A percentile compares a stretch with the other conserved stretches of the same genome.
These are phyloP conservation scores for Licmophora abbreviata DNA, from an alignment of 108 stramenopile genomes.

Conservation along the genomic window DNA sequence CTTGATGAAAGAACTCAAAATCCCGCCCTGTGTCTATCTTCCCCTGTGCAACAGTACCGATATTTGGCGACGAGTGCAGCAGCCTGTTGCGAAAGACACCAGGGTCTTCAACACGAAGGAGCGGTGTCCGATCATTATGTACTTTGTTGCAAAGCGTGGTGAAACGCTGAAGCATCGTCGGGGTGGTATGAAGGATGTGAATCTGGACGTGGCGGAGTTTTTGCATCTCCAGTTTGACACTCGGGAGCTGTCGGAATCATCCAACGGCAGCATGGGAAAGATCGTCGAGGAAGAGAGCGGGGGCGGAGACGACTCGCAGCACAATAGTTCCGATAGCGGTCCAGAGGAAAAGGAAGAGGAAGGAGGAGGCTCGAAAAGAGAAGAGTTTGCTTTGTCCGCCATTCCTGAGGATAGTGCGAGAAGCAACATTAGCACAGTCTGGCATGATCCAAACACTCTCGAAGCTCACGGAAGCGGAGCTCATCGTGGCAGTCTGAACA, in stretches of 20 bases:
- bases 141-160: constrained; percentile 80
- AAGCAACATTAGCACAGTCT: constrained; percentile 2
- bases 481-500: constrained; percentile 28
- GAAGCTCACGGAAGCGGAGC: constrained; percentile 20
- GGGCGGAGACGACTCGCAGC: constrained; percentile 4
- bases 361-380: too few relatives aligned
- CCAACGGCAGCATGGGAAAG: constrained; percentile 3
- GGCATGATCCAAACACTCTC: constrained; percentile 14
- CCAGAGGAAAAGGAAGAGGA: constrained; percentile 8
- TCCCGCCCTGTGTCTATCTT: constrained; percentile 86
- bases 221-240: constrained; percentile 80
- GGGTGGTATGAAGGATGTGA: constrained; percentile 49
- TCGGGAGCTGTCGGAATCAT: constrained; percentile 28
- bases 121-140: constrained; percentile 91
- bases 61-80: constrained; percentile 72
- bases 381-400: too few relatives aligned
- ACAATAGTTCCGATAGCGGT: constrained; percentile 1
- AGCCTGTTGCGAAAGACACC: constrained; percentile 73
- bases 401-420: constrained; percentile 15
- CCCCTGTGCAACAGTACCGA: constrained; percentile 90
- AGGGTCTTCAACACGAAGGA: constrained; percentile 95
- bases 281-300: constrained; percentile 9
- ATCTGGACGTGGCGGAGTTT: constrained; percentile 92
- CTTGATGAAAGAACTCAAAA: constrained; percentile 46
- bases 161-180: constrained; percentile 22